Conservation (phyloP, 2,329 filamentous ascomycete genomes). For the Pseudogymnoascus sp. region DNA sequence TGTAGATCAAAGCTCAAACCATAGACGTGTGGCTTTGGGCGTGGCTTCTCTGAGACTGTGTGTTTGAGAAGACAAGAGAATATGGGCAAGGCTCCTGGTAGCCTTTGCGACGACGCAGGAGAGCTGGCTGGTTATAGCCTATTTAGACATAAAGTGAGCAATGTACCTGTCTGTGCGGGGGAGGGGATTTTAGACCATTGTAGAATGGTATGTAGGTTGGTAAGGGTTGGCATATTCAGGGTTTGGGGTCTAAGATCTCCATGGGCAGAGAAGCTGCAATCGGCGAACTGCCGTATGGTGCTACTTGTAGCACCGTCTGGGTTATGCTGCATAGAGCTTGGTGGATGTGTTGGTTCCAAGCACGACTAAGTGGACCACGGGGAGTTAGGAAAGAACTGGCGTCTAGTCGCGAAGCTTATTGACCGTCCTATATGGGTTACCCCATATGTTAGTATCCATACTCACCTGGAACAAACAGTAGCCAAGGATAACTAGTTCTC, state of each 20-base stretch:
- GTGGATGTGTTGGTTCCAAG: neutral
- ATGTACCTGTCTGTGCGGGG: neutral
- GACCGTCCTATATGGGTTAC: neutral
- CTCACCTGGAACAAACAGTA: neutral
- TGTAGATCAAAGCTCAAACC: neutral
- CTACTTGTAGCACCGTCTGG: neutral
- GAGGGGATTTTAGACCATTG: neutral
- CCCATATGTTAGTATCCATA: neutral
- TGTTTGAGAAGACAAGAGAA: neutral
- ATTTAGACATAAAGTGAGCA: neutral
- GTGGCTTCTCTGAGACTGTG: neutral
- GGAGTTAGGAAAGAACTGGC: neutral
- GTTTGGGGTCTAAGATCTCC: neutral
- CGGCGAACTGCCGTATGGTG: neutral
- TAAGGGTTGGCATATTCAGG: neutral
- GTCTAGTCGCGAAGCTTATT: neutral
- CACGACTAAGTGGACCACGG: neutral
- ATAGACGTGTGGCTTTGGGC: neutral
- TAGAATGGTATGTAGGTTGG: neutral
- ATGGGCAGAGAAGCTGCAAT: neutral
- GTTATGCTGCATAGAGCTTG: neutral
- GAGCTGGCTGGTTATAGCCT: neutral
- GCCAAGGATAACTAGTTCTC: neutral
- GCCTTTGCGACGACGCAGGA: neutral
- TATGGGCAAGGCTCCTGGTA: neutral